Evolutionary conservation across 495 filamentous ascomycete genomes (phyloP).

Genomic region (Lasiosphaeria ovina): DNA sequence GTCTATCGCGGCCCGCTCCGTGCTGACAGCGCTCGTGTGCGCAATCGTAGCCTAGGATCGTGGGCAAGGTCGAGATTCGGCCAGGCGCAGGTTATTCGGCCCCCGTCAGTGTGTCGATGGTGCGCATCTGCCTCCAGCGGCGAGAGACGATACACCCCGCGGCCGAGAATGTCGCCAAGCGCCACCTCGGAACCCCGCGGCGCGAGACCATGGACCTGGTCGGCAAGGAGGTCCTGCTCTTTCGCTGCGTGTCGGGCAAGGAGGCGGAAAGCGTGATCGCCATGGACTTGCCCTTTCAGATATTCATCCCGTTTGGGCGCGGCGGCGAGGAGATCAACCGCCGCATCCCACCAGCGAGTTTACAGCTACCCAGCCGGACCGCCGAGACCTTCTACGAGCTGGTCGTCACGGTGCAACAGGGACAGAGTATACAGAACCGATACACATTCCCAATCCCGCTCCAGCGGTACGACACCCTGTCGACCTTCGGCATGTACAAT

Average conservation of each 20-base stretch:
- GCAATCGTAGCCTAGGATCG: conserved; percentile 74
- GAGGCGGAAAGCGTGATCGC: conserved; percentile 83
- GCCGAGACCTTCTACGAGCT: conserved; percentile 97
- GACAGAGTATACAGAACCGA: conserved; percentile 78
- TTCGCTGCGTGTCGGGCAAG: conserved; percentile 76
- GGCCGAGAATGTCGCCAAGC: conserved; percentile 89
- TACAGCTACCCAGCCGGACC: conserved; percentile 86
- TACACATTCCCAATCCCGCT: conserved; percentile 90
- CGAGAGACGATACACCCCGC: conserved; percentile 96
- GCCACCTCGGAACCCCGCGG: conserved; percentile 84
- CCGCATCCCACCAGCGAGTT: conserved; percentile 85
- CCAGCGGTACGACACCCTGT: conserved; percentile 89
- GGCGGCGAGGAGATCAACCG: conserved; percentile 83
- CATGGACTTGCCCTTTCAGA: conserved; percentile 97
- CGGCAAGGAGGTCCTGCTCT: conserved; percentile 91
- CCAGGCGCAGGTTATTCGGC: conserved; percentile 78
- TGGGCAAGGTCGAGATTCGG: conserved; percentile 97
- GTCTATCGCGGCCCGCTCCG: conserved; percentile 8
- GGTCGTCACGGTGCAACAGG: conserved; percentile 93
- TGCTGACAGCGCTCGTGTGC: conserved; percentile 26
- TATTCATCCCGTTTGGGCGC: conserved; percentile 94
- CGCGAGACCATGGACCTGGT: conserved; percentile 91
- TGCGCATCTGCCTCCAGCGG: conserved; percentile 88
- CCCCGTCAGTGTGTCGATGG: conserved; percentile 86
- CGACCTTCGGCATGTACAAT: conserved; percentile 99